Conservation (phyloP, 2,329 filamentous ascomycete genomes). For the Nemania diffusa region DNA sequence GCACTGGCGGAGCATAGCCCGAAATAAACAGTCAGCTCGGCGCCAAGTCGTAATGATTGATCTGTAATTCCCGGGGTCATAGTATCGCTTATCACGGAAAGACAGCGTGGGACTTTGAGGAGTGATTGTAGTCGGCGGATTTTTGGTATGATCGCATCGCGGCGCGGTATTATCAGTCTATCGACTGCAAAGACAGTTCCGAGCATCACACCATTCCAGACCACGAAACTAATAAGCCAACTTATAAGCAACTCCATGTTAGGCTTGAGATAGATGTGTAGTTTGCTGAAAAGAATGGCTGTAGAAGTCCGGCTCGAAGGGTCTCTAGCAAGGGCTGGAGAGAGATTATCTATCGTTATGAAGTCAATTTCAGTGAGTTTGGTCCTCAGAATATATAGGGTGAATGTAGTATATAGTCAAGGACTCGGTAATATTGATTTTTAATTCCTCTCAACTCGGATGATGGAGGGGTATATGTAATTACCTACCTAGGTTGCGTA, state of each 20-base stretch:
- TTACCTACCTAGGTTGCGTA: too few relatives aligned
- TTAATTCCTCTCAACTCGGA: too few relatives aligned
- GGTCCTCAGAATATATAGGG: too few relatives aligned
- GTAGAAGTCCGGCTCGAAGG: too few relatives aligned
- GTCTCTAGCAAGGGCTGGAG: too few relatives aligned
- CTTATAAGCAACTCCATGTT: neutral
- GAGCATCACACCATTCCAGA: neutral
- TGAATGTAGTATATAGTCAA: too few relatives aligned
- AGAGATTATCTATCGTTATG: too few relatives aligned
- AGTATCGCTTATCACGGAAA: neutral
- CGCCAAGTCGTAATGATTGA: neutral
- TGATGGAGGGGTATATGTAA: too few relatives aligned
- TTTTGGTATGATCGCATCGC: neutral
- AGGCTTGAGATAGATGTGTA: neutral
- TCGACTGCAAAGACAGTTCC: neutral
- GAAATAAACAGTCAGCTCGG: neutral
- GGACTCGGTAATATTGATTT: too few relatives aligned
- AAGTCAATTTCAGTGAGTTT: too few relatives aligned
- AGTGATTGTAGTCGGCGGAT: constrained; percentile 41
- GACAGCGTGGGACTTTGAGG: constrained; percentile 3
- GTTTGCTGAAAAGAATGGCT: neutral
- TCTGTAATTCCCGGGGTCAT: constrained; percentile 5
- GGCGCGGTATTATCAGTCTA: neutral
- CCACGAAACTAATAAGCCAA: neutral
- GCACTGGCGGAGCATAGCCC: neutral